Conservation (phyloP, 176 grass and related monocot genomes). For the Zizania latifolia region DNA sequence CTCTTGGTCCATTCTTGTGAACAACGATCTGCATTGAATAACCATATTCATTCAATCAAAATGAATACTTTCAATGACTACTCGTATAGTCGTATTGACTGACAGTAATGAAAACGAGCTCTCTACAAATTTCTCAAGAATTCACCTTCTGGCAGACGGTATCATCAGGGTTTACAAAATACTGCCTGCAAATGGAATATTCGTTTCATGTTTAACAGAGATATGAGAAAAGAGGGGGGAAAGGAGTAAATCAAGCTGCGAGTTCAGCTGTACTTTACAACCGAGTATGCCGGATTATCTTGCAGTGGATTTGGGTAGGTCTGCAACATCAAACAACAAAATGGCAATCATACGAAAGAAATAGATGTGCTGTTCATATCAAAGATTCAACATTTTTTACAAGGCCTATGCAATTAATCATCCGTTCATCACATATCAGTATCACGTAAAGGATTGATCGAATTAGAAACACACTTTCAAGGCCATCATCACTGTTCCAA, state of each 20-base stretch:
- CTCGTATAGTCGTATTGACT: not conserved
- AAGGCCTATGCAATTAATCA: not conserved
- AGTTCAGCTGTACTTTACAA: conserved; percentile 66
- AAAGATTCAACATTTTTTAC: not conserved
- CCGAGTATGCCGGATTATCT: conserved; percentile 89
- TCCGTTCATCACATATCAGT: no score
- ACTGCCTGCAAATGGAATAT: conserved; percentile 51
- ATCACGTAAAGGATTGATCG: not conserved
- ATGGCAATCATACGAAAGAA: conserved; percentile 8
- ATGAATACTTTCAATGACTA: not conserved
- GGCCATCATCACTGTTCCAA: no score
- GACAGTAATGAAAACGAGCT: not conserved
- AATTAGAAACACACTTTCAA: not conserved
- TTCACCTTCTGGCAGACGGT: conserved; percentile 91
- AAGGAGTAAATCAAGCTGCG: not conserved
- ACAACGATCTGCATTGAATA: conserved; percentile 64
- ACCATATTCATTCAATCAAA: not conserved
- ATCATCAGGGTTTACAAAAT: conserved; percentile 77
- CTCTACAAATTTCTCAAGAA: not conserved
- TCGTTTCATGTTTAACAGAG: not conserved
- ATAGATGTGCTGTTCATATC: not conserved
- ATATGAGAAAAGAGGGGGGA: not conserved
- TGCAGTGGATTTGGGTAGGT: conserved; percentile 86
- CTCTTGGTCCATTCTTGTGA: conserved; percentile 71
- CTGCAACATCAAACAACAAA: conserved; percentile 38